A percentile compares a stretch with the other conserved stretches of the same genome.
Evolutionary conservation across 2,329 filamentous ascomycete species (phyloP).

Genomic region (Didymella sp.): DNA sequence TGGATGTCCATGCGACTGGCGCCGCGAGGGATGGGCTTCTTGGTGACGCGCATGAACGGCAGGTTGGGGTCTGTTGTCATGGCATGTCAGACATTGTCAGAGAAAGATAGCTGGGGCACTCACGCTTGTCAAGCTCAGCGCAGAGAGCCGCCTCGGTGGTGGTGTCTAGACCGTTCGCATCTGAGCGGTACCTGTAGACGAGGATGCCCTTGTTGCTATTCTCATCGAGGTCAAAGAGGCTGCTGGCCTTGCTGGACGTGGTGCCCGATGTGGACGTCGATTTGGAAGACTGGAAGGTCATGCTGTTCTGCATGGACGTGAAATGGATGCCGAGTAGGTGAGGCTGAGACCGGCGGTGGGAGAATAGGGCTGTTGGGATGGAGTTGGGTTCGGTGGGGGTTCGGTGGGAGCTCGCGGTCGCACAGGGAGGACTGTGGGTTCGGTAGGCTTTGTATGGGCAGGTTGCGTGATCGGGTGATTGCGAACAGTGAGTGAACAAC

Average conservation of each 20-base stretch:
- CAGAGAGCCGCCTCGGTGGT: conserved; percentile 56
- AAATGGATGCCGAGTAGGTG: conserved; percentile 25
- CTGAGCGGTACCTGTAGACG: conserved; percentile 56
- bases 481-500: conserved; percentile 27
- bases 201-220: conserved; percentile 53
- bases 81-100: conserved; percentile 27
- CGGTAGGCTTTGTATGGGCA: conserved; percentile 40
- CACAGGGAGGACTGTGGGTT: conserved; percentile 31
- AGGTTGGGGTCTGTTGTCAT: conserved; percentile 49
- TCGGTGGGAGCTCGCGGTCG: conserved; percentile 28
- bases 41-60: conserved; percentile 53
- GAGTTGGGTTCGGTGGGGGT: conserved; percentile 7
- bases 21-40: conserved; percentile 55
- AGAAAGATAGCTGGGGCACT: conserved; percentile 19
- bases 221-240: conserved; percentile 55
- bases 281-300: conserved; percentile 56
- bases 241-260: conserved; percentile 47
- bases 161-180: conserved; percentile 48
- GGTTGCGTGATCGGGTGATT: conserved; percentile 40
- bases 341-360: conserved; percentile 38
- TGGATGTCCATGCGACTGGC: conserved; percentile 56
- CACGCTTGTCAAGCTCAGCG: conserved; percentile 47
- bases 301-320: conserved; percentile 32
- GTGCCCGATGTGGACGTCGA: conserved; percentile 52
- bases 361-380: conserved; percentile 25